Evolutionary conservation across 306 rosid species (phyloP).

Genomic region (Inga oerstediana): DNA sequence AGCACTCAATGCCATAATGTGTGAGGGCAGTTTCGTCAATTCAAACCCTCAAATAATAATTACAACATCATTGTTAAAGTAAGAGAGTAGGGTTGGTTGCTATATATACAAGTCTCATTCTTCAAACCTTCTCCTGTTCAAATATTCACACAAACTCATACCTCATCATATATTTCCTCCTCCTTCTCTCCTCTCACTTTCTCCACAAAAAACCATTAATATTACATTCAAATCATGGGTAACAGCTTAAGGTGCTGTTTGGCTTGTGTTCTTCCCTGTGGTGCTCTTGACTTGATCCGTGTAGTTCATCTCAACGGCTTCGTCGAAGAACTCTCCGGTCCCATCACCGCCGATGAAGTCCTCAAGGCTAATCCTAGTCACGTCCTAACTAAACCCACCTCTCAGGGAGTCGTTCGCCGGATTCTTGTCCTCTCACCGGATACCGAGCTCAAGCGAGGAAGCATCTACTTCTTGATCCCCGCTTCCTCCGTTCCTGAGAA

Average conservation of each 20-base stretch:
- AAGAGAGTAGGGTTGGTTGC: constrained; percentile 36
- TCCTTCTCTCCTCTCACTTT: neutral
- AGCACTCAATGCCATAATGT: neutral
- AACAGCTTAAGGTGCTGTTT: constrained; percentile 89
- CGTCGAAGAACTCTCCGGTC: constrained; percentile 71
- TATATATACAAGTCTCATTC: constrained; percentile 46
- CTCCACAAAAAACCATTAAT: neutral
- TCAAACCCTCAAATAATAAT: constrained; percentile 25
- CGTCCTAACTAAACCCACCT: constrained; percentile 77
- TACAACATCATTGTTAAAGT: constrained; percentile 17
- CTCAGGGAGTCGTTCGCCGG: constrained; percentile 74
- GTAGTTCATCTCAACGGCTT: constrained; percentile 87
- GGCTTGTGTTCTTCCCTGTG: constrained; percentile 94
- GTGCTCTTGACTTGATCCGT: constrained; percentile 90
- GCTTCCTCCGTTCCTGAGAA: constrained; percentile 64
- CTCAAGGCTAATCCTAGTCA: constrained; percentile 81
- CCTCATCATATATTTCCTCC: neutral
- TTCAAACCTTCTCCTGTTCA: constrained; percentile 32
- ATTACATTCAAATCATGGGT: constrained; percentile 54
- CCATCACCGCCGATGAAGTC: constrained; percentile 78
- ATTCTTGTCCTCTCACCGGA: constrained; percentile 80
- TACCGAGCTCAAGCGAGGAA: constrained; percentile 84
- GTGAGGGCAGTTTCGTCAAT: constrained; percentile 54
- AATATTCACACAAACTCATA: neutral
- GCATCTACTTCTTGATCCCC: constrained; percentile 90